A percentile compares a stretch with the other conserved stretches of the same genome.
Conservation (phyloP, 2,329 filamentous ascomycete species). For the Cytospora paraplurivora region DNA sequence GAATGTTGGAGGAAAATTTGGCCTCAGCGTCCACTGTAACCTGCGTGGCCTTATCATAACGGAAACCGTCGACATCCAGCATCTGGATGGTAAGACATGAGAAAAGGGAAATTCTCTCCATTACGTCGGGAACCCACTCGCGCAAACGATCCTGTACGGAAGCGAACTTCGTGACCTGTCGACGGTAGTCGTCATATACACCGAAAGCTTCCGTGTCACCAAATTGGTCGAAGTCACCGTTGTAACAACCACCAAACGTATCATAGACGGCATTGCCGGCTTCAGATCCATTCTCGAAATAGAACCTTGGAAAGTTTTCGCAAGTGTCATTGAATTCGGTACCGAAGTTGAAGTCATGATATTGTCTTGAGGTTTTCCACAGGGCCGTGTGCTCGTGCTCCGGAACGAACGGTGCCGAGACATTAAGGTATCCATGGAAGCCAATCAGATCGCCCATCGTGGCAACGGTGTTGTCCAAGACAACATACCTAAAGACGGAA, state of each 20-base stretch:
- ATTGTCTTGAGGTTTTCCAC: constrained; percentile 56
- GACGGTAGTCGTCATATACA: constrained; percentile 62
- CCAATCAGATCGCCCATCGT: constrained; percentile 63
- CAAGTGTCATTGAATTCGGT: constrained; percentile 56
- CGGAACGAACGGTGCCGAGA: constrained; percentile 54
- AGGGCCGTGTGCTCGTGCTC: constrained; percentile 55
- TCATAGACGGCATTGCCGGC: constrained; percentile 49
- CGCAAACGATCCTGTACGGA: constrained; percentile 66
- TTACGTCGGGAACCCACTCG: constrained; percentile 63
- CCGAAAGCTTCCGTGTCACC: constrained; percentile 66
- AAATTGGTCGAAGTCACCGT: constrained; percentile 43
- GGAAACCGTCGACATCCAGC: constrained; percentile 65
- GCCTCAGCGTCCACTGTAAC: constrained; percentile 59
- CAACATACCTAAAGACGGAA: constrained; percentile 28
- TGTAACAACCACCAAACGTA: constrained; percentile 55
- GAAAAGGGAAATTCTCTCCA: constrained; percentile 58
- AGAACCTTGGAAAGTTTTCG: constrained; percentile 58
- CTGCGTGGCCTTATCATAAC: constrained; percentile 66
- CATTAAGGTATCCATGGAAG: constrained; percentile 61
- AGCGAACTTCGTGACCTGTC: constrained; percentile 66
- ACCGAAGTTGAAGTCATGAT: constrained; percentile 58
- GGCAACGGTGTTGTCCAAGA: constrained; percentile 66
- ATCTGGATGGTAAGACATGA: constrained; percentile 63
- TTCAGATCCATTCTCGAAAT: constrained; percentile 57
- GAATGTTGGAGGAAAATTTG: constrained; percentile 56